phyloP scores from a whole-genome alignment of 2,329 filamentous ascomycete genomes.

The Xylaria sp. region DNA sequence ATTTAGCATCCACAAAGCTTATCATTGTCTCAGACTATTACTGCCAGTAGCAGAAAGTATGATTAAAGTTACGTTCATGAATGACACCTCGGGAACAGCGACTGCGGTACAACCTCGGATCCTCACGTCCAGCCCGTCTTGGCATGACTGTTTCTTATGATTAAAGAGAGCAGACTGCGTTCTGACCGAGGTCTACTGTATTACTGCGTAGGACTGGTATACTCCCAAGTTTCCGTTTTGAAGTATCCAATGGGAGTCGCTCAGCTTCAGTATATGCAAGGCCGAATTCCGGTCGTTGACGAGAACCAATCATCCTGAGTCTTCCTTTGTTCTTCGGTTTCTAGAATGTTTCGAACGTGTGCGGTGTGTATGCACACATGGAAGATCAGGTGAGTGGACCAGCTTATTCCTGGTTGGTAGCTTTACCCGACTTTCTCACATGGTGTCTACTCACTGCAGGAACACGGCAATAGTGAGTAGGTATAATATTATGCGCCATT shows the following conservation, averaged over 20 bases:
- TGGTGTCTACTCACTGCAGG: slow-evolving; percentile 27
- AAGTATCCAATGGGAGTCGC: slow-evolving; percentile 1
- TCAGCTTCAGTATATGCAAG: background rate
- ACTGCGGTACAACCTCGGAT: background rate
- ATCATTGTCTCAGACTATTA: background rate
- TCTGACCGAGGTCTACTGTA: too few species aligned
- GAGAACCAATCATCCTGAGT: background rate
- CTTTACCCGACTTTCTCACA: slow-evolving; percentile 8
- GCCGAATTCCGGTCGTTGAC: background rate
- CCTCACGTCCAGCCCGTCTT: background rate
- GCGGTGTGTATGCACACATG: slow-evolving; percentile 7
- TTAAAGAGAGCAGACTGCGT: background rate
- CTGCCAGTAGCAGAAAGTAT: background rate
- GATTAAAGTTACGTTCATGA: background rate
- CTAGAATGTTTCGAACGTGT: slow-evolving; percentile 20
- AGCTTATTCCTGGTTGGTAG: background rate
- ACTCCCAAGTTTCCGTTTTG: background rate
- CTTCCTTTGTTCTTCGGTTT: background rate
- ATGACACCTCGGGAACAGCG: background rate
- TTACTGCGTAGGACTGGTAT: background rate
- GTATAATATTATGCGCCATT: background rate
- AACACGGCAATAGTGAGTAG: slow-evolving; percentile 19
- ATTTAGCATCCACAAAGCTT: slow-evolving; percentile 6
- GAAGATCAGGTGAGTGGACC: slow-evolving; percentile 1
- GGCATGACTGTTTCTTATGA: background rate